Percentiles rank a stretch among this genome's conserved stretches.
Conservation (phyloP, 345 rosid genomes). For the Eucalyptus sideroxylon region DNA sequence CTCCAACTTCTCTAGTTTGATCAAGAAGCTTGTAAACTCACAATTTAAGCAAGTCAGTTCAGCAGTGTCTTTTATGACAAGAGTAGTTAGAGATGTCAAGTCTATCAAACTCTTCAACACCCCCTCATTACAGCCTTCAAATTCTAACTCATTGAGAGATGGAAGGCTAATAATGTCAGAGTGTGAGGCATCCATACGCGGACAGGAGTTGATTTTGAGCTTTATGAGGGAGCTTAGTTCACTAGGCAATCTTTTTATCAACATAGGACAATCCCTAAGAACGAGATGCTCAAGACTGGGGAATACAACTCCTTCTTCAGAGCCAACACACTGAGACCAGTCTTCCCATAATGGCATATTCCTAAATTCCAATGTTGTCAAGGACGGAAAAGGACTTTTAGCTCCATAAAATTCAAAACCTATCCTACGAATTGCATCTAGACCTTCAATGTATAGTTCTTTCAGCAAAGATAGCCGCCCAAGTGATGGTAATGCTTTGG, state of each 20-base stretch:
- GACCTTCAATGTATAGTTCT: not conserved
- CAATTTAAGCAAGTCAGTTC: not conserved
- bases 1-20: not conserved
- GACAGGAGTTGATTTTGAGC: not conserved
- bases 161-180: not conserved
- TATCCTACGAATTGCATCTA: not conserved
- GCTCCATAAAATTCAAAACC: not conserved
- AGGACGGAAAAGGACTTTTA: not conserved
- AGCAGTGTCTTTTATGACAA: fast-evolving
- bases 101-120: not conserved
- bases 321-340: not conserved
- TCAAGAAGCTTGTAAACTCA: not conserved
- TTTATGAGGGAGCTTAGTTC: not conserved
- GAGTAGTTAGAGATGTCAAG: not conserved
- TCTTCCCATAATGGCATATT: not conserved
- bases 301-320: not conserved
- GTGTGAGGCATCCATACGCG: not conserved
- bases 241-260: not conserved
- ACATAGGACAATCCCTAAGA: not conserved
- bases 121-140: not conserved
- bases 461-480: fast-evolving
- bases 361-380: too few relatives aligned
- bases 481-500: not conserved
- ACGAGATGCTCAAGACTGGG: not conserved
- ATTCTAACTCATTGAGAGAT: not conserved